phyloP scores from a whole-genome alignment of 345 rosid species.

The Sisymbrium irio region DNA sequence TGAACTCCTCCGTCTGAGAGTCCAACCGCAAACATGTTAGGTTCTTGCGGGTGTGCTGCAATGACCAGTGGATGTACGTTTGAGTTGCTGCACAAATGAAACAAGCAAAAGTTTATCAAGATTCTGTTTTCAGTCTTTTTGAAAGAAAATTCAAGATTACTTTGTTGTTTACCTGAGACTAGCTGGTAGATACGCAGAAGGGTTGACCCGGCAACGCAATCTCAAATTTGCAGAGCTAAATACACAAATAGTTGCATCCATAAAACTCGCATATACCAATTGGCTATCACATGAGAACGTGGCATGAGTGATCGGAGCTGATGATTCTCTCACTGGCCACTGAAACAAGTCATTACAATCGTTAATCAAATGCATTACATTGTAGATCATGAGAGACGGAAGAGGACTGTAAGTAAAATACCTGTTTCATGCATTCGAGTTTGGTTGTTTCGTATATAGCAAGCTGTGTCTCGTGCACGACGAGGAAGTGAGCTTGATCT shows the following conservation, averaged over 20 bases:
- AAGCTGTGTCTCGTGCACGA: conserved; percentile 88
- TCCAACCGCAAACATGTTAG: conserved; percentile 91
- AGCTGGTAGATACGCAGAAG: conserved; percentile 75
- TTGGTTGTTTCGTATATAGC: conserved; percentile 87
- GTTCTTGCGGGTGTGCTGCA: conserved; percentile 94
- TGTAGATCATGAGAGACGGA: neutral
- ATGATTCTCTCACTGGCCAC: conserved; percentile 77
- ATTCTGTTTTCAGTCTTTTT: neutral
- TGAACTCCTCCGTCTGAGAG: conserved; percentile 96
- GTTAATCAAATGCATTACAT: neutral
- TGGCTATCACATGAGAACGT: conserved; percentile 97
- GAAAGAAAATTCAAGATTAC: neutral
- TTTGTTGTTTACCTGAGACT: conserved; percentile 62
- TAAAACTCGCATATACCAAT: conserved; percentile 80
- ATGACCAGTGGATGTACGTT: conserved; percentile 84
- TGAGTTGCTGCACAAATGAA: conserved; percentile 52
- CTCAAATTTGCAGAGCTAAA: conserved; percentile 73
- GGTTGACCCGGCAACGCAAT: conserved; percentile 74
- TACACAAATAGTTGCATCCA: conserved; percentile 80
- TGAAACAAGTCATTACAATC: conserved; percentile 28
- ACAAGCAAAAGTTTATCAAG: neutral
- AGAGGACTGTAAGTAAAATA: conserved; percentile 14
- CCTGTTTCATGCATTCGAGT: conserved; percentile 91
- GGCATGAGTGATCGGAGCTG: conserved; percentile 85
- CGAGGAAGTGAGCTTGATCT: conserved; percentile 89